Base-by-base conservation (phyloP, 495 filamentous ascomycete species). In the Neurospora tetraspora region DNA sequence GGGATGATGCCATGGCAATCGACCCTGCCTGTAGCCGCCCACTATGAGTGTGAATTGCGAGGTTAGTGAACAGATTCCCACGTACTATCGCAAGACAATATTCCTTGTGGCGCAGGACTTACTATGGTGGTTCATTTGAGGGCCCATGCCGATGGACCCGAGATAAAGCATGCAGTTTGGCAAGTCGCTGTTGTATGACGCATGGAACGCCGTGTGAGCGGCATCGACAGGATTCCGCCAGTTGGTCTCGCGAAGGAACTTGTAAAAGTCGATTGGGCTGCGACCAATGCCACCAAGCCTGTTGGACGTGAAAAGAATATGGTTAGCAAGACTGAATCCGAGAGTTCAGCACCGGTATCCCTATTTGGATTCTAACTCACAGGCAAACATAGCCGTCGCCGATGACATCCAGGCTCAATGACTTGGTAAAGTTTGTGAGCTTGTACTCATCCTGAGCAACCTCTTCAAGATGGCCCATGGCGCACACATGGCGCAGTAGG, bases 1-100 rank as follows among this genome's bases (percentile, higher is more conserved):
- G 0, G 73, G 61, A 71, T 88, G 85, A 76, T 87, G 83, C 87
- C 86, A 89, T 27, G 80, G 83, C 12, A 86, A 80, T 7, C 83
- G 81, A 0, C 86, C 87, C 7, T 83, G 80, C 39, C 78, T 77
- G 76, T 86, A 88, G 12, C 78, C 86, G 16, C 80, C 78, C 86
- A 89, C 88, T 53, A 27, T 53, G 10, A 53, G 45, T 53, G 45
- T 14, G 11, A 27, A 53, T 12, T 11, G 45, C 10, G 20, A 53
- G 45, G 45, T 53, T 53, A 53, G 20, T 2, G 20, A 27, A 1
- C 0, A 5, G 5, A 5, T 2, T 53, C 20, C 45, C 11, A 53
- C 9, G 20, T 53, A 27, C 20, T 10, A 20, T 20, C 3, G n/a
- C 18, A 45, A 14, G 5, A 42, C 6, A 42, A 34, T 7, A 18